These are phyloP conservation scores for Teunomyces cretensis DNA, from an alignment of 805 yeast species.

Conservation along the genomic window DNA sequence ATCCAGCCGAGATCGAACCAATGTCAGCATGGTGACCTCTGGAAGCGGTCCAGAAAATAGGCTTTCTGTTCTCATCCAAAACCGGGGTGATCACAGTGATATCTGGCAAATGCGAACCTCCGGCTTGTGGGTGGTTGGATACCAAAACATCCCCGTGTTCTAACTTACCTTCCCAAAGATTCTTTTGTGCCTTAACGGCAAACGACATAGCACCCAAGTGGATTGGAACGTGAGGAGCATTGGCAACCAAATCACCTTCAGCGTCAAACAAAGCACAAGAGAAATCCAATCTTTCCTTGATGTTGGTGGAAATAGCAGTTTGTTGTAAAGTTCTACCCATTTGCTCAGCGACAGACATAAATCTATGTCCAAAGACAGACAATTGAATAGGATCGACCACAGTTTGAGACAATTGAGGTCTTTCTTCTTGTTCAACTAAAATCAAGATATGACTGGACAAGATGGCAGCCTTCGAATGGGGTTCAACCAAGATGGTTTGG, in stretches of 20 bases:
- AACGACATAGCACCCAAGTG: slow-evolving; percentile 51
- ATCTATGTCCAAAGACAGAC: slow-evolving; percentile 42
- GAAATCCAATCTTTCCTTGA: slow-evolving; percentile 45
- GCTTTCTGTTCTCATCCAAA: slow-evolving; percentile 46
- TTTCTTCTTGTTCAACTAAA: slow-evolving; percentile 18
- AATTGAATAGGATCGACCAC: slow-evolving; percentile 38
- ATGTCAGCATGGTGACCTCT: slow-evolving; percentile 97
- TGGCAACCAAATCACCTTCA: slow-evolving; percentile 44
- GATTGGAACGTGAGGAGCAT: slow-evolving; percentile 47
- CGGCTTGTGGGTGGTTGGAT: slow-evolving; percentile 43
- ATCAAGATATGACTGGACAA: slow-evolving; percentile 25
- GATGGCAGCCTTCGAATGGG: slow-evolving; percentile 29
- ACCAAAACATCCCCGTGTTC: slow-evolving; percentile 44
- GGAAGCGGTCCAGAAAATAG: slow-evolving; percentile 87
- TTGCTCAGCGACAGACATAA: slow-evolving; percentile 66
- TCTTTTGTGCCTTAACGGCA: slow-evolving; percentile 43
- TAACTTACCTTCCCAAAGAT: slow-evolving; percentile 40
- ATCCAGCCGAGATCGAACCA: slow-evolving; percentile 89
- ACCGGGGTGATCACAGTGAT: slow-evolving; percentile 93
- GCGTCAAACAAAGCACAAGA: slow-evolving; percentile 46
- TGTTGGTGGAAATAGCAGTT: slow-evolving; percentile 46
- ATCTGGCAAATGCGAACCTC: slow-evolving; percentile 46
- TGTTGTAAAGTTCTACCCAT: slow-evolving; percentile 47
- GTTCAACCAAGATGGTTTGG: slow-evolving; percentile 32
- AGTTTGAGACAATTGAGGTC: slow-evolving; percentile 21